Base-by-base conservation (phyloP, 164 flowering plant species). In the Umbilicus rupestris region DNA sequence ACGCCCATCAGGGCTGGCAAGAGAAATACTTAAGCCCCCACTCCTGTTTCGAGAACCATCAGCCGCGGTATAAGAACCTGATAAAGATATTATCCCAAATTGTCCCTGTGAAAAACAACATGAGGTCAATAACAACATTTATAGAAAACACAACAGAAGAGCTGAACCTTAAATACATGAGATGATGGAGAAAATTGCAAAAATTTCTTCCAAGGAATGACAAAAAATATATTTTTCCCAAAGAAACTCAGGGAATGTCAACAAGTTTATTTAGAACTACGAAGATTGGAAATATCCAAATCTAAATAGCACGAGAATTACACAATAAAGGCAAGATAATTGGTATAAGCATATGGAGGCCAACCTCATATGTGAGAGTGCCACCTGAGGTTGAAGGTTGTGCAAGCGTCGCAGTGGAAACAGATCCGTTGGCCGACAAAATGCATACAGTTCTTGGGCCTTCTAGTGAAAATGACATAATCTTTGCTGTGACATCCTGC, bases 1-100 rank as follows among this genome's bases (percentile, higher is more conserved):
- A 39, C 86, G 89, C 7, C 98, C 96, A 79, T 92, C 96, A 47
- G 96, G 91, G 71, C 91, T 86, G 16, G 91, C 84, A 57, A 92
- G 87, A 62, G 95, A 86, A 33, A 92, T 76, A 68, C 85, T 89
- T 20, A 92, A 76, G 59, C 91, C 86, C 37, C 95, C 98, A 29
- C 81, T 68, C 62, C 93, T 87, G 69, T 79, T 77, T 17, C 78
- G 87, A 37, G 91, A 77, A 29, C 57, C 72, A 42, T 81, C 85
- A 8, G 82, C 72, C 39, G 80, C 74, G 78, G 87, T 69, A 72
- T 79, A 92, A 12, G 95, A 89, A 33, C 96, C 96, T 7, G 98
- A 86, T 64, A 92, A 77, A 71, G 85, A 83, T 60, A 92, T 66
- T 73, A 92, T 87, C 81, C 90, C 96, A 33, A 92, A 92, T 19